A percentile compares a stretch with the other conserved stretches of the same genome.
These are phyloP conservation scores for Fraxinus dipetala DNA, from an alignment of 305 asterid genomes.

Conservation along the genomic window DNA sequence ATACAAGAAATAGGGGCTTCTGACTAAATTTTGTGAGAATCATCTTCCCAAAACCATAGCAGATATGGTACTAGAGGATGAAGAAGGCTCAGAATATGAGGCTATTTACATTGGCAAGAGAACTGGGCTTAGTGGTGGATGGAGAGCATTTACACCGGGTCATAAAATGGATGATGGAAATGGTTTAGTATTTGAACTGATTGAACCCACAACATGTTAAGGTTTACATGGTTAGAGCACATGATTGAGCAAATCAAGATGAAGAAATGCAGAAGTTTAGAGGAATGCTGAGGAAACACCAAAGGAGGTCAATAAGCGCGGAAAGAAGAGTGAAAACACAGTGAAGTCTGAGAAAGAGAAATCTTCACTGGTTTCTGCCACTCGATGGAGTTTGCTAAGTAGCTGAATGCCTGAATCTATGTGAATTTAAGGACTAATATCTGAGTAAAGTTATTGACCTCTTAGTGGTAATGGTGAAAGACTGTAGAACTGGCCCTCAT, in stretches of 20 bases:
- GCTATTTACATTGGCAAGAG: constrained; percentile 63
- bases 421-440: background rate
- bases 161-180: constrained; percentile 89
- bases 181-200: constrained; percentile 71
- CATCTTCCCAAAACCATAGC: constrained; percentile 60
- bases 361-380: constrained; percentile 24
- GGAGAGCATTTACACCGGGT: constrained; percentile 83
- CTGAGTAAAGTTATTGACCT: background rate
- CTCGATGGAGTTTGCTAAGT: constrained; percentile 48
- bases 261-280: constrained; percentile 15
- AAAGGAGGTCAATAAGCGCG: constrained; percentile 19
- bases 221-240: constrained; percentile 70
- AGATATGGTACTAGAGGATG: constrained; percentile 58
- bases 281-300: constrained; percentile 32
- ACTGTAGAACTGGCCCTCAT: background rate
- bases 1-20: constrained; percentile 59
- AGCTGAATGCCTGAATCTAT: constrained; percentile 20
- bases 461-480: background rate
- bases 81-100: constrained; percentile 55
- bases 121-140: constrained; percentile 82
- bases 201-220: constrained; percentile 64
- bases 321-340: constrained; percentile 26
- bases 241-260: constrained; percentile 22
- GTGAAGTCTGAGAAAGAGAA: constrained; percentile 27
- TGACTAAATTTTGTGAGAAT: constrained; percentile 44